Evolutionary conservation across 2,329 filamentous ascomycete genomes (phyloP), one percentile per base, ranked within the genome.

Genomic region (Colletotrichum tamarilloi): DNA sequence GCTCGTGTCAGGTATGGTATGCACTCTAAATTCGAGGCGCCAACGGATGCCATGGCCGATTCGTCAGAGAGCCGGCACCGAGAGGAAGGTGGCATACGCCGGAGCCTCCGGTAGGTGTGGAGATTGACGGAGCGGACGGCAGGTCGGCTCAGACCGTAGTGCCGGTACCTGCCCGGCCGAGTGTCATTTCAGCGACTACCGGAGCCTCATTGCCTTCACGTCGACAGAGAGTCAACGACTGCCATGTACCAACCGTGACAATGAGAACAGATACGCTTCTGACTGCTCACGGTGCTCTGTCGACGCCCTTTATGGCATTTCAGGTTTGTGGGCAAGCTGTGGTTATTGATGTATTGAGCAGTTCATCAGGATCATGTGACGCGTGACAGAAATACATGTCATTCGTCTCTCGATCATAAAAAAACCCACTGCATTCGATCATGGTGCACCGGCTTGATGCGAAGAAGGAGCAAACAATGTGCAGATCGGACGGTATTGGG

Each of bases 401-500:
- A 49, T n/a, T 49, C 19, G 42, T 22, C 42, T 22, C 42, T 49
- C 42, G 19, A 11, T 49, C 42, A 19, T 9, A 19, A 11, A 19
- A n/a, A 8, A 32, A 7, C 26, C 19, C n/a, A 6, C 5, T 63
- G 16, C 42, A 24, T 38, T 72, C 24, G 32, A 42, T 62, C 35
- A 30, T 19, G 7, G 26, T 22, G 19, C 24, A 19, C n/a, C 19
- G n/a, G 46, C 16, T 14, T 58, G 58, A 72, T 64, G 19, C 35
- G 38, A 19, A 52, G 22, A 53, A 63, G 38, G 35, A 49, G 52
- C 22, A 53, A 22, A 19, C 14, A 14, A 14, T 16, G 11, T 22
- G 38, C 22, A 60, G 42, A 67, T 67, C 68, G 24, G 32, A 24
- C 42, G 24, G 55, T 30, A 28, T 46, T 63, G 55, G 58, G 24